Conservation (phyloP, 768 basidiomycete species). For the Exidia glandulosa region DNA sequence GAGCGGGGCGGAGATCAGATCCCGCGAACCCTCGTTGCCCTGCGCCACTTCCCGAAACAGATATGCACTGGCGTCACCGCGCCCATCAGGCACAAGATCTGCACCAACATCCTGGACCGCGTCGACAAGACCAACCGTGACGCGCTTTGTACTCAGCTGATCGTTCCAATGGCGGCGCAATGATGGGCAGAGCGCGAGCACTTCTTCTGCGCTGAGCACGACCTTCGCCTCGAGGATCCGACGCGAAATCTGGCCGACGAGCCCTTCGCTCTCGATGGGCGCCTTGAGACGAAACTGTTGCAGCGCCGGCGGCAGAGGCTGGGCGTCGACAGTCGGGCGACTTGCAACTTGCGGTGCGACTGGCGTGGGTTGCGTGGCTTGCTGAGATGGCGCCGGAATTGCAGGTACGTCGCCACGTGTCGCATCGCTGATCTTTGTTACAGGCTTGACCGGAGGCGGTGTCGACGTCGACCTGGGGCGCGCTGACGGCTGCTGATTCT, state of each 20-base stretch:
- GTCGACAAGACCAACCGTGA: background rate
- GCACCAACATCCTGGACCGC: background rate
- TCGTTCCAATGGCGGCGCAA: background rate
- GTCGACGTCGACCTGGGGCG: too few relatives aligned
- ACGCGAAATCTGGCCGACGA: background rate
- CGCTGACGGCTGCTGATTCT: too few relatives aligned
- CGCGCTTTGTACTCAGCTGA: background rate
- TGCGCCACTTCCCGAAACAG: background rate
- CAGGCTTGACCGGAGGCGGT: too few relatives aligned
- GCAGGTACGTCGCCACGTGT: too few relatives aligned
- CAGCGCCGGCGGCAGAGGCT: too few relatives aligned
- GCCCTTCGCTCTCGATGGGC: background rate
- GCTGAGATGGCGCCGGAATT: too few relatives aligned
- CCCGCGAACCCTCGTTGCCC: background rate
- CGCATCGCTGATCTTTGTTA: too few relatives aligned
- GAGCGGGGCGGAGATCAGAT: background rate
- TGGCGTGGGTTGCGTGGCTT: too few relatives aligned
- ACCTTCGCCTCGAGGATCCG: background rate
- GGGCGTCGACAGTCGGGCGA: background rate
- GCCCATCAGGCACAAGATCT: too few relatives aligned
- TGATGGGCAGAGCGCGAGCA: background rate
- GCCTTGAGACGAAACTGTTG: background rate
- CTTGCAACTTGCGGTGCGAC: background rate
- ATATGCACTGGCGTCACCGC: background rate
- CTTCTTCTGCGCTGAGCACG: background rate